Conservation (phyloP, 306 rosid genomes). For the Cicer judaicum region DNA sequence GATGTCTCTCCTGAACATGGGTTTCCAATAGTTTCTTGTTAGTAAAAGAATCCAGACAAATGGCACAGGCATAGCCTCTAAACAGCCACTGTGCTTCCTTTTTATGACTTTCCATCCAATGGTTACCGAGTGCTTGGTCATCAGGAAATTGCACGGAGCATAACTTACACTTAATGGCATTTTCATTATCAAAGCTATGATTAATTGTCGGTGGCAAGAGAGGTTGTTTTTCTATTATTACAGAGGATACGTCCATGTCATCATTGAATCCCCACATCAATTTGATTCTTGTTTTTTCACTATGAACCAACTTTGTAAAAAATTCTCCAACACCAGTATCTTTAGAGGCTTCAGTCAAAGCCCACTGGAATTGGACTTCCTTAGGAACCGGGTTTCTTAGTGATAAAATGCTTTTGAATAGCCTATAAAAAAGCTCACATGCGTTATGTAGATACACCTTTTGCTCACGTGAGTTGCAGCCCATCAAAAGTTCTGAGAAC, state of each 20-base stretch:
- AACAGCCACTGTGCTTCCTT: constrained; percentile 99
- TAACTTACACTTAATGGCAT: constrained; percentile 74
- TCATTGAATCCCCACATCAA: constrained; percentile 78
- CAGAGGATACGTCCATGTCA: constrained; percentile 59
- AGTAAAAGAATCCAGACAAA: constrained; percentile 95
- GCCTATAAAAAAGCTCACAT: constrained; percentile 94
- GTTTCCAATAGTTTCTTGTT: constrained; percentile 83
- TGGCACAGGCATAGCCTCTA: constrained; percentile 96
- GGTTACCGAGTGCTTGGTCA: constrained; percentile 80
- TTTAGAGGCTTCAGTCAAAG: constrained; percentile 89
- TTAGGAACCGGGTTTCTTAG: constrained; percentile 90
- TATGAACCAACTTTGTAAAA: constrained; percentile 71
- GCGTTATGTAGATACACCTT: constrained; percentile 83
- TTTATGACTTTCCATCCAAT: constrained; percentile 95
- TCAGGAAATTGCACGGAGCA: constrained; percentile 73
- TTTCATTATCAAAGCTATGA: constrained; percentile 56
- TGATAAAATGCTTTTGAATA: constrained; percentile 89
- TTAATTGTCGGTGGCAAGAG: constrained; percentile 55
- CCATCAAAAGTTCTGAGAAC: constrained; percentile 81
- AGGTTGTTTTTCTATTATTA: constrained; percentile 65
- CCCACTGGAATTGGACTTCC: constrained; percentile 98
- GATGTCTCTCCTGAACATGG: constrained; percentile 99
- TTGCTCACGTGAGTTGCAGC: constrained; percentile 65
- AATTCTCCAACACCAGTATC: constrained; percentile 65
- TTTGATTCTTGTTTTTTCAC: constrained; percentile 77